Percentiles rank a stretch among this genome's conserved stretches.
Evolutionary conservation across 2,329 filamentous ascomycete species (phyloP).

Genomic region (Lachnellula occidentalis): DNA sequence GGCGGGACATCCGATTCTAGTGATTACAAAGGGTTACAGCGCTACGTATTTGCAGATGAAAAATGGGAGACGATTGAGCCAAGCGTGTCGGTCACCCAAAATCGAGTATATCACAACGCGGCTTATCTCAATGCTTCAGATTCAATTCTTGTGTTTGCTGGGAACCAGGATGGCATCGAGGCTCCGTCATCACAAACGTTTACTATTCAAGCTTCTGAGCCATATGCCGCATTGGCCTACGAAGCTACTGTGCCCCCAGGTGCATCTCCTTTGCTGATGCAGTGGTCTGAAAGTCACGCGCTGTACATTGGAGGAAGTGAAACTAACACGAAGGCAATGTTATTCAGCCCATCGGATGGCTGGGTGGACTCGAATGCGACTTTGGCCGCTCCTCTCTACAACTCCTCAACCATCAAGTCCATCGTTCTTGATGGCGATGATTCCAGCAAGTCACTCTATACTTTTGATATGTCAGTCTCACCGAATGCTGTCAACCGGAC

Average conservation of each 20-base stretch:
- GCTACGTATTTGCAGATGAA: conserved; percentile 51
- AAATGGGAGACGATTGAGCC: conserved; percentile 54
- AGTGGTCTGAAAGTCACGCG: conserved; percentile 66
- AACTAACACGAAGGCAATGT: conserved; percentile 62
- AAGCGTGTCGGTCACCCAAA: conserved; percentile 37
- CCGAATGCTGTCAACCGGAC: conserved; percentile 72
- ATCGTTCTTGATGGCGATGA: conserved; percentile 67
- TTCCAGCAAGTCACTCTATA: conserved; percentile 70
- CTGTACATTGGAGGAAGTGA: conserved; percentile 69
- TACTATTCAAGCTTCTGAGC: conserved; percentile 59
- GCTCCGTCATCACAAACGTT: conserved; percentile 68
- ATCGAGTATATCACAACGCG: conserved; percentile 69
- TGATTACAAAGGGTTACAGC: conserved; percentile 70
- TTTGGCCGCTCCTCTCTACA: conserved; percentile 55
- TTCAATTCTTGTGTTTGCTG: conserved; percentile 75
- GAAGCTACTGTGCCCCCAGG: conserved; percentile 56
- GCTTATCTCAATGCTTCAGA: conserved; percentile 66
- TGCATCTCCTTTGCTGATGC: conserved; percentile 64
- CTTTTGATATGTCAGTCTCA: conserved; percentile 67
- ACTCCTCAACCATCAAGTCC: conserved; percentile 54
- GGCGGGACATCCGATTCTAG: conserved; percentile 57
- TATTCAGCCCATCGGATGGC: conserved; percentile 57
- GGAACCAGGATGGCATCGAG: conserved; percentile 55
- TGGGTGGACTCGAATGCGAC: conserved; percentile 66
- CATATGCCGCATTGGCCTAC: conserved; percentile 57